Evolutionary conservation across 352 stramenopile species (phyloP).

Genomic region (Saprolegnia parasitica): DNA sequence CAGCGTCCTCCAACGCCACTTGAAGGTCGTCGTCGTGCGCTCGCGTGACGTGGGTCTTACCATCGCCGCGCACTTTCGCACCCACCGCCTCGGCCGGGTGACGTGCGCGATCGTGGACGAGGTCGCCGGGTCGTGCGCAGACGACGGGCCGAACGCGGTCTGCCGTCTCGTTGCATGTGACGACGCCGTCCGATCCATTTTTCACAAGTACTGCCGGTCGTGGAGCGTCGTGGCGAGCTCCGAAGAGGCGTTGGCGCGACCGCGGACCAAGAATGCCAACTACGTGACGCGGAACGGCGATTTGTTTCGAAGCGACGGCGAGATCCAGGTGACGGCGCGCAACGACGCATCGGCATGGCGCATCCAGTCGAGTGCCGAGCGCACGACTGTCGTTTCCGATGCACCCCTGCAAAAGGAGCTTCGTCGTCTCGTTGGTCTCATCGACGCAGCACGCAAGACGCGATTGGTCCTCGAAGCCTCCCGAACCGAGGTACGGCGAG

Average conservation of each 20-base stretch:
- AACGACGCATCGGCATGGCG: neutral
- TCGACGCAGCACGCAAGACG: too few relatives aligned
- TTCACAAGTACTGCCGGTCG: neutral
- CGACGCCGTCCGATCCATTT: neutral
- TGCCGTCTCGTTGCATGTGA: neutral
- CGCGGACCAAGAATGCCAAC: neutral
- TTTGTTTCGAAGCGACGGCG: neutral
- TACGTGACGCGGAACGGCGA: neutral
- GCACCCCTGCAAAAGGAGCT: too few relatives aligned
- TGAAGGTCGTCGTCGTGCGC: neutral
- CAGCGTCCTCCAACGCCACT: neutral
- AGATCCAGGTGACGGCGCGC: conserved; percentile 12
- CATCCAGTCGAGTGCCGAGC: too few relatives aligned
- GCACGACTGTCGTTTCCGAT: too few relatives aligned
- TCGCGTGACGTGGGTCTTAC: neutral
- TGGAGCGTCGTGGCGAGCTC: neutral
- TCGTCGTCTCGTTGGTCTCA: too few relatives aligned
- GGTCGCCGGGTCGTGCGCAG: neutral
- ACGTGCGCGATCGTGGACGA: conserved; percentile 3
- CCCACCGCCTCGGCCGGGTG: neutral
- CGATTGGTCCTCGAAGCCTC: too few relatives aligned
- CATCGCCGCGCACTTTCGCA: neutral
- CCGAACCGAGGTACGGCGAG: too few relatives aligned
- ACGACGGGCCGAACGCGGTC: neutral
- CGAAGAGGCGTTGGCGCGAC: neutral